Base-by-base conservation (phyloP, 371 early-diverging fungal genomes). In the Rhizomucor miehei region DNA sequence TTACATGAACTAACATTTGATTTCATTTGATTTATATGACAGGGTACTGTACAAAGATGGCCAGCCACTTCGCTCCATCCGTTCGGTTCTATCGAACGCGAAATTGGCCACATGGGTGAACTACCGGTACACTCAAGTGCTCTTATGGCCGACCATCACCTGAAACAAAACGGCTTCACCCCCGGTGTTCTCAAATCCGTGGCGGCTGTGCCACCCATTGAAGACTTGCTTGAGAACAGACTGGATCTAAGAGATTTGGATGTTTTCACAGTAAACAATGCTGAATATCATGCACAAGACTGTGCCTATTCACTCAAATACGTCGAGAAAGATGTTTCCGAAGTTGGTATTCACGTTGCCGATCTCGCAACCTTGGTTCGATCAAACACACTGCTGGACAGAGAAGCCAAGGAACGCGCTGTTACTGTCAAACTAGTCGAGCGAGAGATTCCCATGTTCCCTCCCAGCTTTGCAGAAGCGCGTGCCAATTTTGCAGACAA, bases 291-390 rank as follows among this genome's bases (percentile, higher is more conserved):
- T 9, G 53, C 52, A 59, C 19, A 34, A 11, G 44, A 67, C 8
- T 49, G 51, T 44, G 74, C 68, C 1, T 65, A 63, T 41, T 70
- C 74, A 1, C 45, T 73, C 11, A 56, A 48, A 23, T 16, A 19
- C 12, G 51, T 60, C 19, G 59, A 61, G 12, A 54, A 58, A 8
- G 63, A 62, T 36, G 37, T 67, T 0, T 85, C 65, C 56, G 84
- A 88, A 56, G 75, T 93, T 16, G 93, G 92, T 17, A 85, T 92
- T 29, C 93, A 97, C 66, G 94, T 96, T 53, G 89, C 95, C 46
- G 98, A 97, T 67, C 92, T 96, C 14, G 82, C 88, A 1, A 77
- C 85, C 58, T 92, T 89, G 78, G 88, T 97, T 4, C 64, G 63
- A 47, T 73, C 73, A 13, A 74, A 71, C 44, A 82, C 87, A 1